Evolutionary conservation across 2,329 filamentous ascomycete genomes (phyloP).

Genomic region (Drechslerella dactyloides): DNA sequence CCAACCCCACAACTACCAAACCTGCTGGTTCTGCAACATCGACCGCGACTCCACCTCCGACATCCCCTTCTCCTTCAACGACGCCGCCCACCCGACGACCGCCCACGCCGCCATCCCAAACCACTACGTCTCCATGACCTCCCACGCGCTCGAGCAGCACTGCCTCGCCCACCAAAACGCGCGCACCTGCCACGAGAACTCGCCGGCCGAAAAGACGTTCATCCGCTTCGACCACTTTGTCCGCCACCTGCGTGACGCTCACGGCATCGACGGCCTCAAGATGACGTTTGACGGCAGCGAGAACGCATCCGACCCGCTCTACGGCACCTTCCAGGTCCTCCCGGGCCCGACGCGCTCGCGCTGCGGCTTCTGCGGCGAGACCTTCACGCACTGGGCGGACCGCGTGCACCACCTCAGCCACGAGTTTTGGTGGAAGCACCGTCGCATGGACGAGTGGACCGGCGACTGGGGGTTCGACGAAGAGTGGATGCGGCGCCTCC

Average conservation of each 20-base stretch:
- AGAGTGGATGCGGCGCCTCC: conserved; percentile 45
- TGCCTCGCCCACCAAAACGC: conserved; percentile 36
- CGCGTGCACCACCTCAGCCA: conserved; percentile 45
- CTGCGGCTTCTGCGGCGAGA: conserved; percentile 48
- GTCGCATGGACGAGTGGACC: conserved; percentile 44
- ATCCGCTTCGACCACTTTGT: conserved; percentile 48
- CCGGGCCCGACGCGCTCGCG: conserved; percentile 34
- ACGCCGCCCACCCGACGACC: conserved; percentile 17
- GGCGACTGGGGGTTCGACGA: conserved; percentile 49
- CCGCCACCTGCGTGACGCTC: conserved; percentile 38
- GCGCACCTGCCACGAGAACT: conserved; percentile 40
- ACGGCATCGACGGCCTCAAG: conserved; percentile 40
- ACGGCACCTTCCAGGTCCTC: conserved; percentile 28
- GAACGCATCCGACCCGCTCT: conserved; percentile 19
- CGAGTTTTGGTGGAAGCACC: conserved; percentile 49
- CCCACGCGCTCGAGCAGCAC: conserved; percentile 39
- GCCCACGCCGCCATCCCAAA: conserved; percentile 22
- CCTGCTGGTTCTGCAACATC: conserved; percentile 48
- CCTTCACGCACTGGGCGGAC: conserved; percentile 41
- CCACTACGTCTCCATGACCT: conserved; percentile 31
- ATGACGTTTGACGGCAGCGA: conserved; percentile 31
- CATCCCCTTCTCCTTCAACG: conserved; percentile 35
- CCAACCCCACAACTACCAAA: conserved; percentile 11
- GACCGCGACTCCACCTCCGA: conserved; percentile 23
- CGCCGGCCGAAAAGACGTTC: conserved; percentile 43